These are phyloP conservation scores for Thymus mandschuricus DNA, from an alignment of 257 asterid species.

Conservation along the genomic window DNA sequence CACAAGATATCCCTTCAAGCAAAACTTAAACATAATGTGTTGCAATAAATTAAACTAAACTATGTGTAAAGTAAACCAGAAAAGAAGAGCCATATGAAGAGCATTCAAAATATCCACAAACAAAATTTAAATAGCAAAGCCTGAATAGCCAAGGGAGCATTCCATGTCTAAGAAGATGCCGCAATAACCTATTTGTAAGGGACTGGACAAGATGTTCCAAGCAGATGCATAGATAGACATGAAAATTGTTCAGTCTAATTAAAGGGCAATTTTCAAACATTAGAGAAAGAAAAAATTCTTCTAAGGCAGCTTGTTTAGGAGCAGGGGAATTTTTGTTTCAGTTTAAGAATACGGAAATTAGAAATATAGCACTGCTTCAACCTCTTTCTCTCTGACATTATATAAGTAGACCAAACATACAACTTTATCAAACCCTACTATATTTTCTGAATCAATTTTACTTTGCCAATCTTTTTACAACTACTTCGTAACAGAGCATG, in stretches of 20 bases:
- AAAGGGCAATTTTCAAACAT: too few relatives aligned
- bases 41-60: not conserved
- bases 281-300: too few relatives aligned
- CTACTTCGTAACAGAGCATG: slow-evolving; percentile 4
- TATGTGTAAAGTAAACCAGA: not conserved
- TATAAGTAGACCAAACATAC: slow-evolving; percentile 17
- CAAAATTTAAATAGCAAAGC: not conserved
- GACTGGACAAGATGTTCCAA: not conserved
- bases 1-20: slow-evolving; percentile 10
- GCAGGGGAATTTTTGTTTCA: not conserved
- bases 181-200: not conserved
- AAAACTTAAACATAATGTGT: slow-evolving; percentile 1
- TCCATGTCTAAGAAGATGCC: not conserved
- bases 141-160: not conserved
- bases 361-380: not conserved
- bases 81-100: too few relatives aligned
- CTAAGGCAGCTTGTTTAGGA: not conserved
- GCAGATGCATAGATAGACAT: not conserved
- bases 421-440: not conserved
- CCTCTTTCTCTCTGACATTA: not conserved
- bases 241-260: not conserved
- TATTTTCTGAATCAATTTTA: not conserved
- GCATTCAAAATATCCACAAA: too few relatives aligned
- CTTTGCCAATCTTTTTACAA: slow-evolving; percentile 10
- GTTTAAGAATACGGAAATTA: not conserved